phyloP scores from a whole-genome alignment of 2,329 filamentous ascomycete species.

The Cladosporium colombiae region DNA sequence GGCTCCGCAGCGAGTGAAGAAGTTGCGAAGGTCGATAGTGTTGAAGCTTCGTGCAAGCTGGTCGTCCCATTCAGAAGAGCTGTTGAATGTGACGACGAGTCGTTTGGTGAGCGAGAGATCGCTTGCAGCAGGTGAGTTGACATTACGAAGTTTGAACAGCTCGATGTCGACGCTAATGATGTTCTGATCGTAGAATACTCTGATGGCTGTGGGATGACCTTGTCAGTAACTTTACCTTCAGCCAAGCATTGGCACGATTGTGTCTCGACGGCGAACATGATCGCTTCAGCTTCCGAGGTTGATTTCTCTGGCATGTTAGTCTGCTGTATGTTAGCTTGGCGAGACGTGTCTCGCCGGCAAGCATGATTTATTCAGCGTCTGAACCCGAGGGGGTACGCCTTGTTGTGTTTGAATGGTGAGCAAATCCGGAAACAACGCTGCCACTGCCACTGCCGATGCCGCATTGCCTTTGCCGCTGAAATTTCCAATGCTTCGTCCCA shows the following conservation, averaged over 20 bases:
- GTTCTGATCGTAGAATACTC: neutral
- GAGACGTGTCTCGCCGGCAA: neutral
- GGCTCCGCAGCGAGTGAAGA: neutral
- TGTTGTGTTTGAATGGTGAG: no score
- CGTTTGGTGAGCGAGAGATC: constrained; percentile 5
- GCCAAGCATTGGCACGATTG: neutral
- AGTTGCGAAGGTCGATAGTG: neutral
- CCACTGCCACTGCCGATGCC: neutral
- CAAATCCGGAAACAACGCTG: neutral
- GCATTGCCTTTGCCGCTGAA: neutral
- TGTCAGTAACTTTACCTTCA: neutral
- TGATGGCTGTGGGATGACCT: neutral
- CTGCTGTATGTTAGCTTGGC: neutral
- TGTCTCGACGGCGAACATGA: neutral
- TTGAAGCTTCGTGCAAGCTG: neutral
- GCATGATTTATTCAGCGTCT: neutral
- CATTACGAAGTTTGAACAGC: neutral
- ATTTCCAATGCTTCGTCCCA: neutral
- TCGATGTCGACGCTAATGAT: neutral
- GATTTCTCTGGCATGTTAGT: neutral
- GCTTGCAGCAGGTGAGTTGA: neutral
- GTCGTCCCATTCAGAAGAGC: neutral
- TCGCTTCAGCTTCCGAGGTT: neutral
- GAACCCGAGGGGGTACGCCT: no score
- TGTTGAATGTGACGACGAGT: neutral